These are phyloP conservation scores for Monosporascus sp. DNA, from an alignment of 2,329 filamentous ascomycete genomes.

Conservation along the genomic window DNA sequence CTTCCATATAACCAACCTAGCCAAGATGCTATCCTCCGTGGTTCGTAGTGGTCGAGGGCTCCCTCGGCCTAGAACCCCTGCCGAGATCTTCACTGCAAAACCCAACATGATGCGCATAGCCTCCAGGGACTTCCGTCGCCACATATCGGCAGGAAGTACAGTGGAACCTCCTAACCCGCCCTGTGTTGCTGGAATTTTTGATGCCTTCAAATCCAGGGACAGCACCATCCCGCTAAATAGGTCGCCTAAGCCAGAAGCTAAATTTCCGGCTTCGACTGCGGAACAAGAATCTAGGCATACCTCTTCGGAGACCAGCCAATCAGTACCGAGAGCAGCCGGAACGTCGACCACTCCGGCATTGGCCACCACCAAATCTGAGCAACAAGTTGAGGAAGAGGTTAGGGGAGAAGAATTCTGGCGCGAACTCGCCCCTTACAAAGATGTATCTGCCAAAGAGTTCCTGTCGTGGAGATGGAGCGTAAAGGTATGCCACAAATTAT, in stretches of 20 bases:
- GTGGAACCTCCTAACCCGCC: neutral
- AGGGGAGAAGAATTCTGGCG: constrained; percentile 14
- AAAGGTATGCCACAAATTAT: constrained; percentile 8
- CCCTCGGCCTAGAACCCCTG: neutral
- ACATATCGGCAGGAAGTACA: neutral
- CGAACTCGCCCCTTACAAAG: constrained; percentile 9
- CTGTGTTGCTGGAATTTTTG: neutral
- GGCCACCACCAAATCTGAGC: neutral
- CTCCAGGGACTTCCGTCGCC: neutral
- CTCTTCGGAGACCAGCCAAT: neutral
- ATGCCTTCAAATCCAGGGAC: neutral
- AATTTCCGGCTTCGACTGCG: too few relatives aligned
- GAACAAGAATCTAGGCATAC: neutral
- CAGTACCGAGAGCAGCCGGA: neutral
- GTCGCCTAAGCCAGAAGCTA: too few relatives aligned
- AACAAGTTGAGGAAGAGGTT: neutral
- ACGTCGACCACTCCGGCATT: neutral
- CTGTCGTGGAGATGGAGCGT: constrained; percentile 18
- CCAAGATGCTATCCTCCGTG: neutral
- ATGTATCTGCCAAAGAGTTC: constrained; percentile 13
- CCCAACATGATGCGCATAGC: neutral
- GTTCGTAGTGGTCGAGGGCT: neutral
- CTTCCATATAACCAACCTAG: neutral
- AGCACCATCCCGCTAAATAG: too few relatives aligned
- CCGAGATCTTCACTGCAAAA: neutral